Base-by-base conservation (phyloP, 108 stramenopile species). In the Cyclotella cryptica region DNA sequence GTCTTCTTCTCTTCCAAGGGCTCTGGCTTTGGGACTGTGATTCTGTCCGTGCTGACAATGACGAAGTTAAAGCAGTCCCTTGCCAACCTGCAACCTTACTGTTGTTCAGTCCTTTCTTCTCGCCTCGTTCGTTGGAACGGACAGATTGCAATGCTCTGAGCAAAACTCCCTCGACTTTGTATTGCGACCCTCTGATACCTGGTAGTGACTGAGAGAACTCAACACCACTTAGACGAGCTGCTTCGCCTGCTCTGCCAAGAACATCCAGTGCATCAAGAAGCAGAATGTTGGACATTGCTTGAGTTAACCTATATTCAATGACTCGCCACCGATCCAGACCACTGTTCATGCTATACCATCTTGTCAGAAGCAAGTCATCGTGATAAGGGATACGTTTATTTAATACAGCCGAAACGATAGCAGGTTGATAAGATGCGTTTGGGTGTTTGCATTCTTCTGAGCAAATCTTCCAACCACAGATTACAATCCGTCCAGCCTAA, bases 161-260 rank as follows among this genome's bases (percentile, higher is more conserved):
- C 43, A 96, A 69, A 15, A 92, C 91, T 22, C 96, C 96, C 75
- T 96, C 95, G 17, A 96, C 95, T 55, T 87, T 88, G 80, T 95
- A 95, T 65, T 93, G 92, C 9, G 79, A 82, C 7, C 93, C 95
- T 52, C 93, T 80, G 40, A 94, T 96, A 9, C 93, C 95, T 28
- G 95, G 95, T 22, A 93, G 87, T 46, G 86, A 88, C 66, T 96
- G 93, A 11, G 90, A 91, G 63, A 96, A 94, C 57, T 96, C 96
- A 22, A 96, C 96, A 14, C 92, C 91, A 78, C 92, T 93, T 26
- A 96, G 81, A n/a, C 93, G 71, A 42, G 96, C 93, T 55, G 93
- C 93, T 85, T 96, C 96, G n/a, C 96, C 96, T 18, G 96, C 93
- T 51, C 96, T 79, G 30, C 96, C 96, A 60, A 96, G 75, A 27